These are phyloP conservation scores for Plenodomus biglobosus DNA, from an alignment of 2,329 filamentous ascomycete genomes.

Conservation along the genomic window DNA sequence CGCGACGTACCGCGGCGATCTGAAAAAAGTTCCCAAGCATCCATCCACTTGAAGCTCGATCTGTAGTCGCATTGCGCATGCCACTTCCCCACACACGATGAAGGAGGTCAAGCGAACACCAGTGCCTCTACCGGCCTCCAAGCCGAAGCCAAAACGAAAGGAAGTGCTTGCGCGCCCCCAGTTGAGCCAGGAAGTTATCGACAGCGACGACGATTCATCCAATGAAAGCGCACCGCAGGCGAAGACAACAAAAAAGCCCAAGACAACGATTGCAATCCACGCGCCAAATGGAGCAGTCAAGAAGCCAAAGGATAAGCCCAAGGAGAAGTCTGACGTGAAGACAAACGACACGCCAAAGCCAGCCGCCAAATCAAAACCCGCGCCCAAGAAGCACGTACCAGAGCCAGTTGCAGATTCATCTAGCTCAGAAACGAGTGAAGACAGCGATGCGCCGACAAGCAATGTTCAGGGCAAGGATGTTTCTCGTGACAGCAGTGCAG, in stretches of 20 bases:
- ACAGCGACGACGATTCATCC: slow-evolving; percentile 37
- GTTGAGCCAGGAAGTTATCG: slow-evolving; percentile 43
- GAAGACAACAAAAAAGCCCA: slow-evolving; percentile 22
- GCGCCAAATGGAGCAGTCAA: slow-evolving; percentile 26
- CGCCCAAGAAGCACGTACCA: slow-evolving; percentile 21
- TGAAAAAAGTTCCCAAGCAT: slow-evolving; percentile 36
- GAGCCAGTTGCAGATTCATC: slow-evolving; percentile 26
- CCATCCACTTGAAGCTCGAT: slow-evolving; percentile 11
- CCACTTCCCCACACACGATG: slow-evolving; percentile 22
- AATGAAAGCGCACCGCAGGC: slow-evolving; percentile 20
- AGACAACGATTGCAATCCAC: slow-evolving; percentile 36
- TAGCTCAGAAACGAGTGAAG: slow-evolving; percentile 30
- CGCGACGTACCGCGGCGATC: slow-evolving; percentile 9
- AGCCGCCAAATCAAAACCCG: slow-evolving; percentile 13
- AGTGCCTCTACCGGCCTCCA: slow-evolving; percentile 38
- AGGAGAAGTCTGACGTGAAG: slow-evolving; percentile 16
- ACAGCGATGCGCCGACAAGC: slow-evolving; percentile 19
- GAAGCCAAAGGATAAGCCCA: slow-evolving; percentile 11
- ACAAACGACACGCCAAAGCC: slow-evolving; percentile 10
- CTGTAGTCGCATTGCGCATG: slow-evolving; percentile 14
- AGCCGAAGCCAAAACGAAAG: slow-evolving; percentile 27
- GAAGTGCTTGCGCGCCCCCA: slow-evolving; percentile 21
- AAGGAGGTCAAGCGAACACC: slow-evolving; percentile 39
- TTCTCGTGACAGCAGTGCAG: slow-evolving; percentile 23
- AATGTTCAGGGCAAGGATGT: slow-evolving; percentile 16